Base-by-base conservation (phyloP, 805 yeast genomes). In the Metschnikowia hibisci region DNA sequence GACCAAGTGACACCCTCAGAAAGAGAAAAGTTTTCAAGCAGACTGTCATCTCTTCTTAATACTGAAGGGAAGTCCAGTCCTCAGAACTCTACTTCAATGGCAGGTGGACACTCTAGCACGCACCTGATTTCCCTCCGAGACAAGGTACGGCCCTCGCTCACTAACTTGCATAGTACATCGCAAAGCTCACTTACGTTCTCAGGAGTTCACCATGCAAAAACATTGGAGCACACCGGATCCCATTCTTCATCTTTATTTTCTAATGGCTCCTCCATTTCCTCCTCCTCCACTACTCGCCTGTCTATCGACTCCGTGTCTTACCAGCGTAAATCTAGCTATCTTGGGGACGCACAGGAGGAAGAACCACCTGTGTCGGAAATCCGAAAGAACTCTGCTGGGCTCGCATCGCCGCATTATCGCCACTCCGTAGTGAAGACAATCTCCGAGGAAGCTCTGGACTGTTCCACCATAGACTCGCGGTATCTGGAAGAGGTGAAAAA, bases 231-330 rank as follows among this genome's bases (percentile, higher is more conserved):
- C 8, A 55, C 62, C 20, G 61, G 61, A 12, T 60, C 66, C 6
- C 59, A 49, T 13, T 48, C 63, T 4, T 57, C 67, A 18, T 66
- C 72, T 10, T 47, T 69, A 5, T 67, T 69, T 44, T 65, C 72
- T 13, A 64, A 59, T 44, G 60, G 66, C 38, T 66, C 67, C 12
- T 62, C 69, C 32, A 38, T 67, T 3, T 60, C 66, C n/a, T 62
- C 69, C 11, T 45, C 60, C 2, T 51, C 61, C 14, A 60, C 68
- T 13, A 47, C 46, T 23, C 56, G 69, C 6, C 58, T 63, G 29
- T 57, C 62, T 23, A 59, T 61, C 45, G 68, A 68, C 3, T 58
- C 64, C 22, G 52, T 61, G 26, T 56, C 65, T 9, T 61, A 58
- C 14, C 16, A 29, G 20, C 40, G 33, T 12, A 29, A 28, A 18